Conservation (phyloP, 108 stramenopile genomes). For the Seminavis robusta region DNA sequence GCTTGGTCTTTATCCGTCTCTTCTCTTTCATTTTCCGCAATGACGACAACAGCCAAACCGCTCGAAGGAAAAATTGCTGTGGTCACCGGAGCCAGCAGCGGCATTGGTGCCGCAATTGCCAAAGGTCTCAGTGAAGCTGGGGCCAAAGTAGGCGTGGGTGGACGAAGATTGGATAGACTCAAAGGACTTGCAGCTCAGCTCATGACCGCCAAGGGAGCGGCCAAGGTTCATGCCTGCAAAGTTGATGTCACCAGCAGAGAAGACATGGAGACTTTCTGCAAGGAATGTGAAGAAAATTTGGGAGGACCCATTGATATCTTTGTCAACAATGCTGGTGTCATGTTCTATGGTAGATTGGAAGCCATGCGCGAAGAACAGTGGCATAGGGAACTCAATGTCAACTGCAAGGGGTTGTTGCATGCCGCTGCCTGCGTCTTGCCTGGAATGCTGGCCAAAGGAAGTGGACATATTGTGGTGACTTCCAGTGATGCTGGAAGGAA, state of each 20-base stretch:
- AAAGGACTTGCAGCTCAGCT: constrained; percentile 33
- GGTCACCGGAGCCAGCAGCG: constrained; percentile 69
- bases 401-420: constrained; percentile 75
- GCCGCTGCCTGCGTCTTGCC: constrained; percentile 59
- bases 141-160: constrained; percentile 64
- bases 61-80: constrained; percentile 59
- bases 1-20: no score
- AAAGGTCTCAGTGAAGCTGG: constrained; percentile 43
- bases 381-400: constrained; percentile 75
- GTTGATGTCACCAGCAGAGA: constrained; percentile 46
- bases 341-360: constrained; percentile 79
- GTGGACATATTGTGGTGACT: constrained; percentile 76
- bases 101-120: constrained; percentile 73
- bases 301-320: constrained; percentile 40
- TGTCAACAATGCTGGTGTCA: constrained; percentile 72
- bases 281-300: constrained; percentile 50
- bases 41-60: not conserved
- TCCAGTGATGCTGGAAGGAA: constrained; percentile 73
- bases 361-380: constrained; percentile 72
- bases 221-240: constrained; percentile 11
- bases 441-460: constrained; percentile 51
- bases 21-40: no score
- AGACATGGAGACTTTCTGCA: constrained; percentile 30
- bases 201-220: no score
- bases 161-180: constrained; percentile 57